phyloP scores from a whole-genome alignment of 768 basidiomycete species.

The Melanogaster broomeanus region DNA sequence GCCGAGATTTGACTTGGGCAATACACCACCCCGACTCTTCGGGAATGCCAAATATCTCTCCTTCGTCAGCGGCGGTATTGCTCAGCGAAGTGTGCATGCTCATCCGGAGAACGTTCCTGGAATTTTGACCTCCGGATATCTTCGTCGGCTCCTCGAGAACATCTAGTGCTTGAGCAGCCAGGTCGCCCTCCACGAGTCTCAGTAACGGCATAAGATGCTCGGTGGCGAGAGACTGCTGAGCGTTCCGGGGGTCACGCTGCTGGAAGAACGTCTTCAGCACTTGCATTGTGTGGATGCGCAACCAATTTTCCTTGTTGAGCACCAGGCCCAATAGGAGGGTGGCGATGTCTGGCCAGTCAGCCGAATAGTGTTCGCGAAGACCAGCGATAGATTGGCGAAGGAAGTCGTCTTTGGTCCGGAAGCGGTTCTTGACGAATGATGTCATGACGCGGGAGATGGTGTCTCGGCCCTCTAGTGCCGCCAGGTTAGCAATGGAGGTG shows the following conservation, averaged over 20 bases:
- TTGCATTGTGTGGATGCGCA: slow-evolving; percentile 81
- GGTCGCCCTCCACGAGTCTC: slow-evolving; percentile 83
- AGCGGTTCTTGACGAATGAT: slow-evolving; percentile 83
- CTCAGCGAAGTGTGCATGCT: slow-evolving; percentile 69
- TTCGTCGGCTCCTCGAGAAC: slow-evolving; percentile 91
- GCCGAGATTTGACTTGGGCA: slow-evolving; percentile 61
- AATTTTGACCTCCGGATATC: slow-evolving; percentile 73
- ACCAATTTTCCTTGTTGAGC: slow-evolving; percentile 80
- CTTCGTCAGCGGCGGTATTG: slow-evolving; percentile 50
- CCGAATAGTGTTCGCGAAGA: slow-evolving; percentile 82
- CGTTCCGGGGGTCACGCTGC: slow-evolving; percentile 75
- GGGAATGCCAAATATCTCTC: slow-evolving; percentile 80
- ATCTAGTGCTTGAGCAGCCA: slow-evolving; percentile 83
- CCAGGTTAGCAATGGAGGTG: slow-evolving; percentile 68
- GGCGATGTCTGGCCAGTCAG: slow-evolving; percentile 77
- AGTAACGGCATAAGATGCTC: slow-evolving; percentile 91
- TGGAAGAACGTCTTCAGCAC: slow-evolving; percentile 88
- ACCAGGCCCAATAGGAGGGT: slow-evolving; percentile 86
- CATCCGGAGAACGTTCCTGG: slow-evolving; percentile 89
- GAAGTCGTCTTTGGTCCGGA: slow-evolving; percentile 93
- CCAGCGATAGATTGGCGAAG: slow-evolving; percentile 84
- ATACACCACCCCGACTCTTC: slow-evolving; percentile 88
- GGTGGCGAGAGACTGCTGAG: slow-evolving; percentile 73
- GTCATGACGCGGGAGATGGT: slow-evolving; percentile 87
- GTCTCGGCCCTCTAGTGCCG: slow-evolving; percentile 68